These are phyloP conservation scores for Moesziomyces sp. DNA, from an alignment of 1,284 basidiomycete genomes.

Conservation along the genomic window DNA sequence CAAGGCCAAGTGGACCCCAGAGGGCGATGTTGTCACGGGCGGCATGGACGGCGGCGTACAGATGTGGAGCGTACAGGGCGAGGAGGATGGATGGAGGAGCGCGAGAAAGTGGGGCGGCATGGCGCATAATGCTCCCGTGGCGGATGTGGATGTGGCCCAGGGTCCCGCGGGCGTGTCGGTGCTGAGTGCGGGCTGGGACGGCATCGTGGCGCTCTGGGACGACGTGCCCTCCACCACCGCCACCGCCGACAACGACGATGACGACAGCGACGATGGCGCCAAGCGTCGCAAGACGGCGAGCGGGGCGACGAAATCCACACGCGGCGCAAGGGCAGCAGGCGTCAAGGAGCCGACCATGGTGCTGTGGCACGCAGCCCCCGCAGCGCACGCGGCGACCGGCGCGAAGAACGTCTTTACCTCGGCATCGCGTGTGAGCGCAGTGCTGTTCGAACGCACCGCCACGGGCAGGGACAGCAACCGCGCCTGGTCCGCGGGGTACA, in stretches of 20 bases:
- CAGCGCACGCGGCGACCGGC: constrained; percentile 21
- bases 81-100: constrained; percentile 23
- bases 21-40: constrained; percentile 74
- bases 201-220: constrained; percentile 59
- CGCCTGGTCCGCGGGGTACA: constrained; percentile 57
- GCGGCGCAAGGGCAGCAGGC: constrained; percentile 6
- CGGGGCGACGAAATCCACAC: constrained; percentile 12
- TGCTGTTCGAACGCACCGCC: constrained; percentile 39
- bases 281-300: constrained; percentile 37
- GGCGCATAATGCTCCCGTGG: constrained; percentile 48
- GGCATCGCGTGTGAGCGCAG: constrained; percentile 45
- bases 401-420: constrained; percentile 45
- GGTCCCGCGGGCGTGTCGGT: constrained; percentile 26
- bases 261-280: constrained; percentile 13
- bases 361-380: constrained; percentile 29
- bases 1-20: constrained; percentile 74
- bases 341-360: constrained; percentile 24
- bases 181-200: constrained; percentile 61
- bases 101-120: constrained; percentile 27
- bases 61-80: constrained; percentile 43
- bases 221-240: constrained; percentile 10
- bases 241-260: constrained; percentile 19
- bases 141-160: constrained; percentile 34
- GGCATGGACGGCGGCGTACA: constrained; percentile 80
- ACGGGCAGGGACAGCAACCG: constrained; percentile 23